Base-by-base conservation (phyloP, 73 alveolate genomes). In the Paramecium octaurelia region DNA sequence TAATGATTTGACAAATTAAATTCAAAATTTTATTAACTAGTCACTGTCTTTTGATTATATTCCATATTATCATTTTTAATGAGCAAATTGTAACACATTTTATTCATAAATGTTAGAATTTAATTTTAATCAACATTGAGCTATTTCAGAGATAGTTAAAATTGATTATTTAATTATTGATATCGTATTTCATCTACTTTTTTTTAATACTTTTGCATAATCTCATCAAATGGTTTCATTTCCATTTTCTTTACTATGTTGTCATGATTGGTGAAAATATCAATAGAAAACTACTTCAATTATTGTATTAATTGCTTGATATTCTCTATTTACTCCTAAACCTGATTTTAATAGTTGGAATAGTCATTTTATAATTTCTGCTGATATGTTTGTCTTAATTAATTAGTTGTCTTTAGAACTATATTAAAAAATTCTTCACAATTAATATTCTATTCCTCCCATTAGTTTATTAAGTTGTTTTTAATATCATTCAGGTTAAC, bases 221-320 rank as follows among this genome's bases (percentile, higher is more conserved):
- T 80, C 46, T 80, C 91, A 8, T 80, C 76, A 35, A 80, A 80
- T 6, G 91, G 91, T 80, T 80, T 80, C 91, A 80, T 80, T 48
- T 80, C 91, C 91, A 80, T 80, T 80, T 43, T 80, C 75, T 48
- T 80, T 44, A 80, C 91, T 21, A 80, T 80, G 23, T 80, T 80
- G 7, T 80, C 91, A 44, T 80, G 91, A 80, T 80, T 80, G 0
- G 31, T 23, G 8, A 38, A 59, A 80, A 80, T 80, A 80, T 80
- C 91, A 24, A 23, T 35, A 3, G 35, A 24, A 80, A 80, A 80
- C 21, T 80, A 3, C 48, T 80, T 80, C 24, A 80, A 80, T 43
- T 80, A 80, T 24, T 18, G 12, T 18, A 23, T 24, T 23, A 80
- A 80, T 44, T 4, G 16, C 18, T 80, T 43, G 29, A 80, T 35